Percentiles rank a stretch among this genome's conserved stretches.
These are phyloP conservation scores for Coemansia sp. DNA, from an alignment of 192 early-diverging fungal genomes.

Conservation along the genomic window DNA sequence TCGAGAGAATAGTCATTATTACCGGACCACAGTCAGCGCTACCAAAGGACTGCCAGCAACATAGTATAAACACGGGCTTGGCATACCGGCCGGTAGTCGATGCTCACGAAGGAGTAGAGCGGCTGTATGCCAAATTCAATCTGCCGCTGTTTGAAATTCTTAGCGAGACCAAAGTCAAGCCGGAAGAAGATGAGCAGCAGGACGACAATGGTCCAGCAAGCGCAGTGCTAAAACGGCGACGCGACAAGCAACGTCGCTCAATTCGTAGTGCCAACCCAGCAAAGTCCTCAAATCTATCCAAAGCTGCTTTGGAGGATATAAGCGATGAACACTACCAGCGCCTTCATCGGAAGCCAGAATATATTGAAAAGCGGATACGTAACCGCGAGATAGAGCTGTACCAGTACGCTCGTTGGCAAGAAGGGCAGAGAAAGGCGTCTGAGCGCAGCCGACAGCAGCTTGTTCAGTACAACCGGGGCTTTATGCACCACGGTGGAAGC, in stretches of 20 bases:
- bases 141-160: constrained; percentile 39
- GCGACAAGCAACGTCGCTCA: not conserved
- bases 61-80: not conserved
- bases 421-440: constrained; percentile 20
- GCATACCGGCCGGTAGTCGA: constrained; percentile 37
- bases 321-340: constrained; percentile 33
- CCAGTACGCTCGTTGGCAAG: constrained; percentile 47
- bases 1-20: constrained; percentile 34
- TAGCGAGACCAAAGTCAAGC: not conserved
- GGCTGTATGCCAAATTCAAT: constrained; percentile 31
- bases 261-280: not conserved
- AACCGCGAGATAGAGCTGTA: constrained; percentile 52
- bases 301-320: constrained; percentile 22
- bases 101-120: constrained; percentile 25
- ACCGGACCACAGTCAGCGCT: constrained; percentile 21
- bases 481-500: constrained; percentile 7
- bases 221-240: constrained; percentile 27
- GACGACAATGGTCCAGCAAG: constrained; percentile 17
- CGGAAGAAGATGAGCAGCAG: not conserved
- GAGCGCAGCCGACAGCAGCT: constrained; percentile 12
- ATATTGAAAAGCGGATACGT: constrained; percentile 41
- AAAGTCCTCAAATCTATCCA: not conserved
- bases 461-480: constrained; percentile 3
- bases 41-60: constrained; percentile 14
- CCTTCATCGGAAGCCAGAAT: constrained; percentile 47